Evolutionary conservation across 148 eudicot species (phyloP), one percentile per base, ranked within the genome.

Genomic region (Talinum fruticosum): DNA sequence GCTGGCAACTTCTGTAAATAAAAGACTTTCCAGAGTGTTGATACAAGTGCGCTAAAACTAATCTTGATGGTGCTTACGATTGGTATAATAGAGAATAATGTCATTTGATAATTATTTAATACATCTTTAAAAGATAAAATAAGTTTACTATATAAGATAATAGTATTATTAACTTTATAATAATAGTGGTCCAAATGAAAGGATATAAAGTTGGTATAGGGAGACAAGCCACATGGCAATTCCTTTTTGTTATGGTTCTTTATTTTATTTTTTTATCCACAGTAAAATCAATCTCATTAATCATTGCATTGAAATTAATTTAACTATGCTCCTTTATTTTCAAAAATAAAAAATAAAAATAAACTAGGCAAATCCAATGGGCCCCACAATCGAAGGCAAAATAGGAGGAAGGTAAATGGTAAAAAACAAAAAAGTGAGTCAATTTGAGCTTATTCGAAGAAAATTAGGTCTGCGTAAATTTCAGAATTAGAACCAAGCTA

Each of bases 181-280:
- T 49, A 12, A 18, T 1, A 2, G 64, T 6, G 64, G 26, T 59
- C 28, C 64, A 65, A 32, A 13, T 28, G 35, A 16, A 32, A 65
- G 35, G 36, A 18, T 66, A 34, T 65, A 65, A 30, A 65, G 68
- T 30, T 30, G 30, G 36, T 4, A 7, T 33, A 0, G 19, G 41
- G 70, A 66, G 70, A 66, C 70, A 66, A 66, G 38, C 38, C 70
- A 66, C 70, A 66, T 66, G 70, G 70, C 70, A 66, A 66, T 2
- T 32, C 70, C 70, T 15, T 66, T 66, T 66, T 16, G 16, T 6
- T 61, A 6, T n/a, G 7, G 64, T 24, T 0, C n/a, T 18, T 16
- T 51, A 10, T 30, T 10, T 30, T 65, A 29, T 10, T 2, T 29
- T 65, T 65, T 65, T 10, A 2, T 65, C 1, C 36, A 65, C 68